Percentiles rank a stretch among this genome's conserved stretches.
phyloP scores from a whole-genome alignment of 345 rosid species.

The Camelina sativa region DNA sequence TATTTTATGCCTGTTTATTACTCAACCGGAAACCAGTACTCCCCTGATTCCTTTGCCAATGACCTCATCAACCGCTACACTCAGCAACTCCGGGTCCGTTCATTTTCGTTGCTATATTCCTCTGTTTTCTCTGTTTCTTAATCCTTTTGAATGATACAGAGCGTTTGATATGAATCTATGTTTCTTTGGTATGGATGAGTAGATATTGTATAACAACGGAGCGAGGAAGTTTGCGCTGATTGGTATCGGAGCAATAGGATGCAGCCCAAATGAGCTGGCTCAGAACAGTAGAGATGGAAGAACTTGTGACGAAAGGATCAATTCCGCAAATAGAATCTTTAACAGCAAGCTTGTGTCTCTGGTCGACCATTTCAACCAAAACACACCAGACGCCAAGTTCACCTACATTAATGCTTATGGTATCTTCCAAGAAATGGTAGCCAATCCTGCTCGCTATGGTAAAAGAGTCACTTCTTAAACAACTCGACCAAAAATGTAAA shows the following conservation, averaged over 20 bases:
- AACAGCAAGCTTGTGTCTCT: constrained; percentile 70
- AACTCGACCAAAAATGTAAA: background rate
- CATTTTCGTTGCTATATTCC: background rate
- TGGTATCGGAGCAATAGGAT: constrained; percentile 86
- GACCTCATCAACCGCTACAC: constrained; percentile 67
- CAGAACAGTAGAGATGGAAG: constrained; percentile 67
- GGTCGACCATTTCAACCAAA: constrained; percentile 65
- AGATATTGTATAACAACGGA: constrained; percentile 74
- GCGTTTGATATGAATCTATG: background rate
- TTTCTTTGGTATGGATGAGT: background rate
- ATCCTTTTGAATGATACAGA: too few species aligned
- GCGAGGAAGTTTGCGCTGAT: constrained; percentile 83
- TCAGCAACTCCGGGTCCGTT: constrained; percentile 59
- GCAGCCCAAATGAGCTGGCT: constrained; percentile 83
- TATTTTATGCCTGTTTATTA: constrained; percentile 80
- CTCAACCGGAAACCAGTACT: constrained; percentile 57
- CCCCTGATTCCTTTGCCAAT: constrained; percentile 64
- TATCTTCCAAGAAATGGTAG: constrained; percentile 67
- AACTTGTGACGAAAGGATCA: constrained; percentile 69
- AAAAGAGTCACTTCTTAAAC: constrained; percentile 21
- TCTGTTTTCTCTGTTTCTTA: background rate
- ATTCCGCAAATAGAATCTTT: constrained; percentile 73
- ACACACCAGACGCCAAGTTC: constrained; percentile 62
- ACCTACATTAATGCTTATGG: constrained; percentile 76
- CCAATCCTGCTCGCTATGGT: constrained; percentile 47